A percentile compares a stretch with the other conserved stretches of the same genome.
phyloP scores from a whole-genome alignment of 208 protist species.

The Acanthamoeba castellanii region DNA sequence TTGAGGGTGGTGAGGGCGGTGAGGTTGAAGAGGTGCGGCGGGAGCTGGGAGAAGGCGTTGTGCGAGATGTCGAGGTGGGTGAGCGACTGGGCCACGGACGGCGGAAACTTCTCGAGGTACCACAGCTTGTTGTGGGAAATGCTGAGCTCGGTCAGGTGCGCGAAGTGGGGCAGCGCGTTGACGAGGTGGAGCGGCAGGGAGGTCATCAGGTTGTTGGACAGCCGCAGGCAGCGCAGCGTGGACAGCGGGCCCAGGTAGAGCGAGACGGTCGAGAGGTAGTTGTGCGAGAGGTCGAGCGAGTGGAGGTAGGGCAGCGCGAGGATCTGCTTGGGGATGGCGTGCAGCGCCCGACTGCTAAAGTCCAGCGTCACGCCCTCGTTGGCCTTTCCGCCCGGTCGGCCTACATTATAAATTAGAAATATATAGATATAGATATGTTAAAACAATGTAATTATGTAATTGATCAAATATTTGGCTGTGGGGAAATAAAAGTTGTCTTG shows the following conservation, averaged over 20 bases:
- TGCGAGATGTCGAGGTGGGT: conserved; percentile 47
- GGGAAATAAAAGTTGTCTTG: not conserved
- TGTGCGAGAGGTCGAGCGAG: conserved; percentile 60
- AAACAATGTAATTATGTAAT: too few species aligned
- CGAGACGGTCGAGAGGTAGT: conserved; percentile 48
- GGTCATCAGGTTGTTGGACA: conserved; percentile 64
- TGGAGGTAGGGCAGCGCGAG: not conserved
- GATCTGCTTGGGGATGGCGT: conserved; percentile 39
- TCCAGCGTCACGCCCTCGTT: conserved; percentile 3
- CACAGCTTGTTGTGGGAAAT: conserved; percentile 55
- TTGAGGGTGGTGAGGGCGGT: conserved; percentile 36
- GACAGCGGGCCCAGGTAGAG: conserved; percentile 31
- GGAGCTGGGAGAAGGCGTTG: conserved; percentile 61
- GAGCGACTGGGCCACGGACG: conserved; percentile 42
- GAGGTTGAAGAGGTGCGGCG: conserved; percentile 6
- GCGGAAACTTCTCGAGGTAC: conserved; percentile 37
- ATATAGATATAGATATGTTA: too few species aligned
- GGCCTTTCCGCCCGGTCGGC: not conserved
- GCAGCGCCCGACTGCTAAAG: conserved; percentile 12
- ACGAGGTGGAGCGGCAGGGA: conserved; percentile 15
- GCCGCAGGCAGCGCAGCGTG: not conserved
- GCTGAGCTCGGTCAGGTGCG: not conserved
- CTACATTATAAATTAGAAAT: not conserved
- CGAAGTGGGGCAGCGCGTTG: conserved; percentile 6
- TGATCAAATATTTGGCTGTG: too few species aligned